These are phyloP conservation scores for Chrysoporthe deuterocubensis DNA, from an alignment of 2,329 filamentous ascomycete genomes.

Conservation along the genomic window DNA sequence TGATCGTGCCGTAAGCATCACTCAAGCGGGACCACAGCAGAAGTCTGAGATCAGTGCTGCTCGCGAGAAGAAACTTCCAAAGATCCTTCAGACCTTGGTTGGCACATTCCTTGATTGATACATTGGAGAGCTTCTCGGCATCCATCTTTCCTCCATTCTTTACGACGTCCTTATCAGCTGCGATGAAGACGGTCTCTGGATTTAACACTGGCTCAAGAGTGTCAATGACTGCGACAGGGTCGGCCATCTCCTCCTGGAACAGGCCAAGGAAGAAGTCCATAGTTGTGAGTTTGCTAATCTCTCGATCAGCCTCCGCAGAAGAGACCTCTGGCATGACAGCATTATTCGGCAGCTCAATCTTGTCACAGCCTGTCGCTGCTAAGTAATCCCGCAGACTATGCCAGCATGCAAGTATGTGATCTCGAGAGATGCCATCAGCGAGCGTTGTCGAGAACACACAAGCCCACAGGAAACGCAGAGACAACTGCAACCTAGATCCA, in stretches of 20 bases:
- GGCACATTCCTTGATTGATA: conserved; percentile 55
- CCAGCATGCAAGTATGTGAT: conserved; percentile 63
- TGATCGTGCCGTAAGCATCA: conserved; percentile 83
- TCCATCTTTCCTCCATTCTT: conserved; percentile 26
- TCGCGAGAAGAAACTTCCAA: conserved; percentile 80
- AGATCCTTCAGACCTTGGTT: conserved; percentile 72
- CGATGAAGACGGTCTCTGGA: conserved; percentile 59
- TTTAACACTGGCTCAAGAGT: conserved; percentile 91
- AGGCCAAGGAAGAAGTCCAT: conserved; percentile 95
- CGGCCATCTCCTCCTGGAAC: conserved; percentile 80
- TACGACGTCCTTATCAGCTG: conserved; percentile 31
- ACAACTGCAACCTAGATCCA: conserved; percentile 44
- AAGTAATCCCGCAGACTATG: conserved; percentile 60
- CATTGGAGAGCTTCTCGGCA: conserved; percentile 26
- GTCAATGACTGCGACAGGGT: conserved; percentile 86
- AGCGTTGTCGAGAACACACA: conserved; percentile 58
- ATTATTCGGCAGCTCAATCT: conserved; percentile 78
- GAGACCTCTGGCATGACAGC: conserved; percentile 88
- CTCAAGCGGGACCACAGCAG: conserved; percentile 91
- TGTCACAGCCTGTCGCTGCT: conserved; percentile 43
- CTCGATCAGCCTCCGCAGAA: conserved; percentile 78
- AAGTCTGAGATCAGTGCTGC: conserved; percentile 80
- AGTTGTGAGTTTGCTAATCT: conserved; percentile 89
- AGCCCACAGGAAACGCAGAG: conserved; percentile 62
- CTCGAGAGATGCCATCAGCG: conserved; percentile 55